phyloP scores from a whole-genome alignment of 1,139 yeast genomes.

The Debaryomyces nepalensis region DNA sequence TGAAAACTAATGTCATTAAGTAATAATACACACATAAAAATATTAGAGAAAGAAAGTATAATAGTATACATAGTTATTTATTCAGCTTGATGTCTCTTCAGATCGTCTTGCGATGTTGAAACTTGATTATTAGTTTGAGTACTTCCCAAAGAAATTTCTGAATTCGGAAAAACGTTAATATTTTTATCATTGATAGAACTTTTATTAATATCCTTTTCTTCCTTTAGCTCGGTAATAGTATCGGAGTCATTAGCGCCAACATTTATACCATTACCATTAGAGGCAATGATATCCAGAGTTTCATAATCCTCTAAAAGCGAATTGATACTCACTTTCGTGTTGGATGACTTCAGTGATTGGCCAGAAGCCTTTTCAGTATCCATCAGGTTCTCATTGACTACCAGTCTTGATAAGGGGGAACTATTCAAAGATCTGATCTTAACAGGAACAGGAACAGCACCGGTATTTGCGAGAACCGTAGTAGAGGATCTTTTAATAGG shows the following conservation, averaged over 20 bases:
- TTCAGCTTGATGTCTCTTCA: constrained; percentile 8
- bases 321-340: constrained; percentile 35
- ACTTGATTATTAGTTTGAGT: neutral
- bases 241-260: too few species aligned
- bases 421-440: constrained; percentile 17
- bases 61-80: constrained; percentile 5
- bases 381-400: neutral
- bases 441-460: neutral
- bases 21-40: constrained; percentile 7
- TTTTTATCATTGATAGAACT: neutral
- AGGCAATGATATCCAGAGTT: constrained; percentile 2
- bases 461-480: neutral
- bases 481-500: constrained; percentile 8
- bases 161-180: too few species aligned
- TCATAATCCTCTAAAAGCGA: constrained; percentile 32
- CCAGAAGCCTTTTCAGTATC: constrained; percentile 11
- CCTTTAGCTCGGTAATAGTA: constrained; percentile 1
- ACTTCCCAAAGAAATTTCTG: neutral
- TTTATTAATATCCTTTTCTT: constrained; percentile 2
- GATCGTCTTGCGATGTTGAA: constrained; percentile 2
- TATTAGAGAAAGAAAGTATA: constrained; percentile 5
- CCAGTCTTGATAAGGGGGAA: constrained; percentile 22
- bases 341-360: constrained; percentile 1
- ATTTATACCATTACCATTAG: too few species aligned
- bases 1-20: constrained; percentile 3